Percentiles rank a stretch among this genome's conserved stretches.
phyloP scores from a whole-genome alignment of 1,284 basidiomycete genomes.

The Acaromyces ingoldii region DNA sequence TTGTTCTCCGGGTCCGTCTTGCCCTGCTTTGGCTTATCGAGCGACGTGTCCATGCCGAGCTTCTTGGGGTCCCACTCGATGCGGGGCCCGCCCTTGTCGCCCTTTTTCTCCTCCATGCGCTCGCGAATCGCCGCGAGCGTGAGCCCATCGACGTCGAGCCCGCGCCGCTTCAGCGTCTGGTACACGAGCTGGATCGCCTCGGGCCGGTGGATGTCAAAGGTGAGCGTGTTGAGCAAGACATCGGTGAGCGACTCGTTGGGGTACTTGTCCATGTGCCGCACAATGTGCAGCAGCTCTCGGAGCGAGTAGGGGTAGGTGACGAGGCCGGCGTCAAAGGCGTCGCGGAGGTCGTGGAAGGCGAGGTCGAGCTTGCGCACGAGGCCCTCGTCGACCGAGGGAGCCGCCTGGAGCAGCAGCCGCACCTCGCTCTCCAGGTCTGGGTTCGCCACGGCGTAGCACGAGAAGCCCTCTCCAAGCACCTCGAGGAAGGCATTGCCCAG shows the following conservation, averaged over 20 bases:
- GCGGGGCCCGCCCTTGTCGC: conserved; percentile 6
- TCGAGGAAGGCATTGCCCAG: conserved; percentile 50
- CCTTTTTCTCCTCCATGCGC: conserved; percentile 15
- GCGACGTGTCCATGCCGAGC: conserved; percentile 25
- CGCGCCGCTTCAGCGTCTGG: conserved; percentile 39
- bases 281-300: conserved; percentile 51
- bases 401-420: conserved; percentile 45
- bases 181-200: conserved; percentile 49
- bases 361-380: conserved; percentile 46
- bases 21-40: conserved; percentile 49
- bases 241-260: conserved; percentile 47
- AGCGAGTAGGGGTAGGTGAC: conserved; percentile 52
- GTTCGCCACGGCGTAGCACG: conserved; percentile 49
- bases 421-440: conserved; percentile 50
- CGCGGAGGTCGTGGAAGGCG: conserved; percentile 51
- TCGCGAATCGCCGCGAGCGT: conserved; percentile 36
- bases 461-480: conserved; percentile 51
- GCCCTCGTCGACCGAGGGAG: conserved; percentile 35
- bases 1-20: conserved; percentile 48
- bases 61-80: conserved; percentile 18
- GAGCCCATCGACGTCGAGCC: conserved; percentile 36
- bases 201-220: conserved; percentile 51
- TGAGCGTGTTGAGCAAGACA: conserved; percentile 51
- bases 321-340: conserved; percentile 46
- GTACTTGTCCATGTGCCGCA: conserved; percentile 50